Evolutionary conservation across 2,329 filamentous ascomycete genomes (phyloP), one percentile per base, ranked within the genome.

Genomic region (Leptoxyphium fumago): DNA sequence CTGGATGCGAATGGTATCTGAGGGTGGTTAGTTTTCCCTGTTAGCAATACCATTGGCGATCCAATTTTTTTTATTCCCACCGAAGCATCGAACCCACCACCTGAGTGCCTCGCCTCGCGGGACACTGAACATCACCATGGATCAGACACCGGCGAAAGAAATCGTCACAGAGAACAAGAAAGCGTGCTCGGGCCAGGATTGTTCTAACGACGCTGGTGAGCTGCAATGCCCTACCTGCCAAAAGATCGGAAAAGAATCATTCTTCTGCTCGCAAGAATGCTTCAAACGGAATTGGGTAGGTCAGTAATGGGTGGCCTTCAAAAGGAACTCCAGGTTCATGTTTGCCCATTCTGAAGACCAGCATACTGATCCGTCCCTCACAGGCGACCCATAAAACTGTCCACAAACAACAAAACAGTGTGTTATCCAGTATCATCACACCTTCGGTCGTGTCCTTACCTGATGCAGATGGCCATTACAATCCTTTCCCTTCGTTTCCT

Each of bases 231-330:
- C 91, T 44, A 96, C 85, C 41, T 98, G 91, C 63, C 73, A 95
- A 58, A 95, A 94, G 67, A 70, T 88, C 39, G 84, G 82, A 43
- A 81, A 88, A 61, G 85, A 91, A 59, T 94, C 86, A 69, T 95
- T 80, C 67, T 98, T 96, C 69, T 98, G 91, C 71, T 87, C 87
- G 26, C 91, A 98, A 65, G 91, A 96, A 56, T 98, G 91, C 72
- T 98, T 98, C 70, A 96, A 95, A 74, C 82, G 80, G 65, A 98
- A 87, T 71, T 98, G 91, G 91, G 91, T 96, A 78, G 53, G 60
- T 60, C 11, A 40, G 42, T 47, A 21, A 26, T n/a, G 10, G 18
- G 26, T 15, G 15, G 15, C 7, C 15, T 13, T 15, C 5, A 36
- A 36, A 13, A 13, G 15, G 13, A 36, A 36, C 32, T 15, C 13